Percentiles rank a stretch among this genome's conserved stretches.
Evolutionary conservation across 768 basidiomycete species (phyloP).

Genomic region (Amyloporia xantha): DNA sequence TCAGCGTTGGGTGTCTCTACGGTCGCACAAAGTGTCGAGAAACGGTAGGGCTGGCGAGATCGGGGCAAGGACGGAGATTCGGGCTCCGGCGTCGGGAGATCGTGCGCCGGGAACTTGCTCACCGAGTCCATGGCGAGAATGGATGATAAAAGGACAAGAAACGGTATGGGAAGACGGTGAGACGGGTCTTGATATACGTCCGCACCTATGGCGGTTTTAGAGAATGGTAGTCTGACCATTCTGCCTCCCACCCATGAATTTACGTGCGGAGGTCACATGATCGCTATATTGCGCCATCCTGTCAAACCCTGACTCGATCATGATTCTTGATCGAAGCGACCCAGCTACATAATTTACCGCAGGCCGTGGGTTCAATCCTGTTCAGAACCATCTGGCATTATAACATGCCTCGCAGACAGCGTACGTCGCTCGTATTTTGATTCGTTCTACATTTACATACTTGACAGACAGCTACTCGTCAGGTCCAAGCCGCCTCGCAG

Average conservation of each 20-base stretch:
- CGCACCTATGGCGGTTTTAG: not conserved
- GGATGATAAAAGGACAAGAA: not conserved
- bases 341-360: too few relatives aligned
- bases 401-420: constrained; percentile 6
- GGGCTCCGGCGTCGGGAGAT: constrained; percentile 76
- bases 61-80: constrained; percentile 57
- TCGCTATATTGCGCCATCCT: not conserved
- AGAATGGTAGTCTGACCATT: not conserved
- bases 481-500: constrained; percentile 35
- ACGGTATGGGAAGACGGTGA: not conserved
- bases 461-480: constrained; percentile 37
- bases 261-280: not conserved
- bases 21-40: constrained; percentile 86
- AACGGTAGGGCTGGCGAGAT: constrained; percentile 70
- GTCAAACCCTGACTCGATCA: not conserved
- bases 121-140: constrained; percentile 8
- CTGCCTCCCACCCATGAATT: not conserved
- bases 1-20: constrained; percentile 88
- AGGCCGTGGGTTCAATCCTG: too few relatives aligned
- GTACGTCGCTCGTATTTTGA: not conserved
- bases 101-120: constrained; percentile 25
- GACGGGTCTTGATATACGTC: not conserved
- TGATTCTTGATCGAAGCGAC: too few relatives aligned
- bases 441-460: too few relatives aligned
- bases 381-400: too few relatives aligned